These are phyloP conservation scores for Escallonia rubra DNA, from an alignment of 129 eudicot species.

Conservation along the genomic window DNA sequence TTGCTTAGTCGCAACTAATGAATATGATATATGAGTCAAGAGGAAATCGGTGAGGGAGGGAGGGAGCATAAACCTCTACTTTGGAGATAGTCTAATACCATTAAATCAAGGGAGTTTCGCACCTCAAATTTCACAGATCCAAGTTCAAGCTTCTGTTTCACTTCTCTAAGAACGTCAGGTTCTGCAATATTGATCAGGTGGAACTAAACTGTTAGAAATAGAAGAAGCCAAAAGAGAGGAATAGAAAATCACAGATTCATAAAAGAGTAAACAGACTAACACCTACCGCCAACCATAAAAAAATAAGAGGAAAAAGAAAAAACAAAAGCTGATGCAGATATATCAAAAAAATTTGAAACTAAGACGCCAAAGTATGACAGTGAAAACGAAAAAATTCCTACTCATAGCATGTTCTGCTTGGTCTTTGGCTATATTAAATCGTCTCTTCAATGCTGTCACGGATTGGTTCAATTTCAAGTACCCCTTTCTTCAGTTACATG, in stretches of 20 bases:
- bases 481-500: not conserved
- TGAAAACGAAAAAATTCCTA: not conserved
- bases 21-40: too few relatives aligned
- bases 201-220: not conserved
- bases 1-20: too few relatives aligned
- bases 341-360: not conserved
- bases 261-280: too few relatives aligned
- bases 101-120: not conserved
- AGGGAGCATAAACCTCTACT: not conserved
- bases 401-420: slow-evolving; percentile 2
- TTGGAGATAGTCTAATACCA: not conserved
- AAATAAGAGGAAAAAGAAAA: not conserved
- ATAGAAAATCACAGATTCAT: too few relatives aligned
- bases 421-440: not conserved
- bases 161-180: slow-evolving; percentile 95
- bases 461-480: not conserved
- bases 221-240: not conserved
- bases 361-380: not conserved
- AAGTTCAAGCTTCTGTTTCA: slow-evolving; percentile 89
- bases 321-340: too few relatives aligned
- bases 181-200: slow-evolving; percentile 36
- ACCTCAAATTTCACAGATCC: slow-evolving; percentile 98
- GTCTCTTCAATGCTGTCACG: not conserved
- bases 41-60: too few relatives aligned
- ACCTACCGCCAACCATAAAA: too few relatives aligned